These are phyloP conservation scores for Pleurotus djamor DNA, from an alignment of 768 basidiomycete species.

Conservation along the genomic window DNA sequence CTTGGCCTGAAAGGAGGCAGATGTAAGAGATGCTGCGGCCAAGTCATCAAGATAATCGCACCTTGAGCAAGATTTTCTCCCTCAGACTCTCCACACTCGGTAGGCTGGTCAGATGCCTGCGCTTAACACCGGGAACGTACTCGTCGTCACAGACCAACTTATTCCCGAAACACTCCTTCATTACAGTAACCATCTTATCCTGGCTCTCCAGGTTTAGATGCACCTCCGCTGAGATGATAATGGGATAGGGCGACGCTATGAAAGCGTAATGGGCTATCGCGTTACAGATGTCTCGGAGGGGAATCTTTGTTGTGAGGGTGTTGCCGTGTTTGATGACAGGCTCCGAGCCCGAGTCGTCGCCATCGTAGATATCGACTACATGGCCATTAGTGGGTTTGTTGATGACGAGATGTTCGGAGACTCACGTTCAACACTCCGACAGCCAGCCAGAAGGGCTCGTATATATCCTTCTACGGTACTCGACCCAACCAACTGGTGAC, in stretches of 20 bases:
- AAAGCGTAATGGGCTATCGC: conserved; percentile 92
- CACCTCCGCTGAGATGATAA: conserved; percentile 92
- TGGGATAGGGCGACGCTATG: conserved; percentile 84
- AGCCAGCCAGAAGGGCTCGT: conserved; percentile 82
- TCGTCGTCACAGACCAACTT: conserved; percentile 22
- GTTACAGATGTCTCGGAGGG: conserved; percentile 75
- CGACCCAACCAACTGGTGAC: conserved; percentile 82
- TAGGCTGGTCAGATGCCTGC: conserved; percentile 45
- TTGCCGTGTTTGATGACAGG: conserved; percentile 90
- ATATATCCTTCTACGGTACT: conserved; percentile 94
- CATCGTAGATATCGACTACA: conserved; percentile 91
- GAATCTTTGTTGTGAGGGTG: conserved; percentile 82
- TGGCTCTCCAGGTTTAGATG: conserved; percentile 83
- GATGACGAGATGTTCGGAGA: conserved; percentile 11
- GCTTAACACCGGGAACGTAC: conserved; percentile 37
- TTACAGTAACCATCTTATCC: conserved; percentile 71
- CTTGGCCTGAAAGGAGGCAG: conserved; percentile 51
- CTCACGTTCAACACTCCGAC: conserved; percentile 92
- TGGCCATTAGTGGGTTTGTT: background rate
- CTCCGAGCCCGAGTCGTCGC: conserved; percentile 82
- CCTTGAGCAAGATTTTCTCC: conserved; percentile 83
- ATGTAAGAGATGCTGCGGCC: background rate
- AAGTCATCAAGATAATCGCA: conserved; percentile 21
- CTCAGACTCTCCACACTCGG: conserved; percentile 87
- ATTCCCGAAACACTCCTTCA: conserved; percentile 52